Evolutionary conservation across 106 monocot genomes (phyloP).

Genomic region (Vanilla planifolia): DNA sequence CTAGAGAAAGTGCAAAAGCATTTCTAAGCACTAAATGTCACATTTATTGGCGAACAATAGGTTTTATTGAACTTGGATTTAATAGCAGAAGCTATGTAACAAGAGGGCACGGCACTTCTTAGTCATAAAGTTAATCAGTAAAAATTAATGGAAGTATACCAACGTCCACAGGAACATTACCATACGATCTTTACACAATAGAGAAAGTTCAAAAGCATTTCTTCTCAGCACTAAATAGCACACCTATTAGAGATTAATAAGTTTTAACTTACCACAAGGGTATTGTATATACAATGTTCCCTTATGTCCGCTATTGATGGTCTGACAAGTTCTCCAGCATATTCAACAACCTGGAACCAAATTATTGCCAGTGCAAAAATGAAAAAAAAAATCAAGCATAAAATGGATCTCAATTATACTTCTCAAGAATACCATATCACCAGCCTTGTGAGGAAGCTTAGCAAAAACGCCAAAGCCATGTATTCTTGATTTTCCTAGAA

Average conservation of each 20-base stretch:
- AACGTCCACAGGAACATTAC: too few species aligned
- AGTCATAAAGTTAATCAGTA: too few species aligned
- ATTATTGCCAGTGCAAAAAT: background rate
- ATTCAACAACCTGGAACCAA: conserved; percentile 76
- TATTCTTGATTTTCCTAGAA: conserved; percentile 85
- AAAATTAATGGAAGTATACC: too few species aligned
- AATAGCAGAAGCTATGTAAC: too few species aligned
- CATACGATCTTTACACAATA: too few species aligned
- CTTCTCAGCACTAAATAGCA: background rate
- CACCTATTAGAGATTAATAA: background rate
- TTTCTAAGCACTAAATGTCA: too few species aligned
- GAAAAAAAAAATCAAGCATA: conserved; percentile 9
- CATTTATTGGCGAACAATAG: too few species aligned
- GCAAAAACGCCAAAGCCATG: conserved; percentile 99
- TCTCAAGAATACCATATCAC: conserved; percentile 78
- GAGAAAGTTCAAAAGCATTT: too few species aligned
- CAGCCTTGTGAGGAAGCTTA: conserved; percentile 86
- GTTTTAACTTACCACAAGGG: conserved; percentile 62
- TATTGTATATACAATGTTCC: conserved; percentile 85
- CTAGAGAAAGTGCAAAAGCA: too few species aligned
- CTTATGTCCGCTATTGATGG: conserved; percentile 90
- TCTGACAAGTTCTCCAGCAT: conserved; percentile 89
- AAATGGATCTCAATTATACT: conserved; percentile 4
- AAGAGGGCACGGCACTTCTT: too few species aligned
- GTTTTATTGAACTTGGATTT: too few species aligned